A percentile compares a stretch with the other conserved stretches of the same genome.
phyloP scores from a whole-genome alignment of 495 filamentous ascomycete genomes.

The Penicillium odoratum region DNA sequence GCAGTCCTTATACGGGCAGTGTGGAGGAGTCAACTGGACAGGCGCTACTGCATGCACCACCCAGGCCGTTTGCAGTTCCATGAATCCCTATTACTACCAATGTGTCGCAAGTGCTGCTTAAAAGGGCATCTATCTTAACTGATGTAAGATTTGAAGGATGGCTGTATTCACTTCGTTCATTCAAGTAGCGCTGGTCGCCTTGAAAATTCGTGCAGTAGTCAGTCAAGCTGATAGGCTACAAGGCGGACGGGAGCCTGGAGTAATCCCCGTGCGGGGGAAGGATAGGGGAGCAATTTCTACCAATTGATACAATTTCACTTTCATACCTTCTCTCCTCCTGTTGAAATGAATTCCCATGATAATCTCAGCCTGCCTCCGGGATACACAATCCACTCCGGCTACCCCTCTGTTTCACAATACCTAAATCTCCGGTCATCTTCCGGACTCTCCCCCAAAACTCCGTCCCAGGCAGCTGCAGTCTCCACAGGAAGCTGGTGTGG shows the following conservation, averaged over 20 bases:
- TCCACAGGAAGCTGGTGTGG: constrained; percentile 42
- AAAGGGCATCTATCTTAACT: neutral
- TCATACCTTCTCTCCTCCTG: neutral
- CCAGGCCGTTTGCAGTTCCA: constrained; percentile 41
- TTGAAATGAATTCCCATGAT: neutral
- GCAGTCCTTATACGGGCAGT: constrained; percentile 45
- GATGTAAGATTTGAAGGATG: neutral
- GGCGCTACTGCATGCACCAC: constrained; percentile 47
- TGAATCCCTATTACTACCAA: constrained; percentile 53
- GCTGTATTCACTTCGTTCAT: neutral
- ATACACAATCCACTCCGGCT: constrained; percentile 36
- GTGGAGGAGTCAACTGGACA: constrained; percentile 48
- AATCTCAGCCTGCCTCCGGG: constrained; percentile 26
- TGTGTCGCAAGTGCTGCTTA: constrained; percentile 36
- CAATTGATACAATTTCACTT: neutral
- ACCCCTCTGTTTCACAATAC: constrained; percentile 38
- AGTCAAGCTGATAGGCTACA: too few relatives aligned
- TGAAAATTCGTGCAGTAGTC: neutral
- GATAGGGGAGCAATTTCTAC: too few relatives aligned
- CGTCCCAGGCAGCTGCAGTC: constrained; percentile 36
- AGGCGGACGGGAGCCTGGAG: neutral
- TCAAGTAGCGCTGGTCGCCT: neutral
- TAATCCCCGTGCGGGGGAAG: too few relatives aligned
- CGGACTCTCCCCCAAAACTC: constrained; percentile 37
- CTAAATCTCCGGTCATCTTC: constrained; percentile 36